Evolutionary conservation across 768 basidiomycete species (phyloP).

Genomic region (Mycena pura): DNA sequence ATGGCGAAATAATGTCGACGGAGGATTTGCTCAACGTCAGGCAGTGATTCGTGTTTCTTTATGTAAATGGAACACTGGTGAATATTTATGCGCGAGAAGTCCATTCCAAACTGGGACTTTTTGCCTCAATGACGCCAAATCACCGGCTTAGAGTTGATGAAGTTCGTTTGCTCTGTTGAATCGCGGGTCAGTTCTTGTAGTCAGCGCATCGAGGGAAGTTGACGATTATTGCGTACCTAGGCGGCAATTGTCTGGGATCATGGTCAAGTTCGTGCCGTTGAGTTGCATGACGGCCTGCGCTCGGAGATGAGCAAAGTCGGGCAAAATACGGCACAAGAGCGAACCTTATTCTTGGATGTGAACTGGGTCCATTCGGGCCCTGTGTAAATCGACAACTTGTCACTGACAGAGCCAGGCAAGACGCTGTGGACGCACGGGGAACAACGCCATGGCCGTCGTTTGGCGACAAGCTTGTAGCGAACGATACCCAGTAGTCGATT

Average conservation of each 20-base stretch:
- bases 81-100: too few species aligned
- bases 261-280: constrained; percentile 28
- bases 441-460: constrained; percentile 47
- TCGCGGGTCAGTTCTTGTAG: constrained; percentile 32
- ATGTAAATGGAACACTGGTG: too few species aligned
- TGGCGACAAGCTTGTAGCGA: constrained; percentile 49
- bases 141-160: constrained; percentile 26
- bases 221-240: too few species aligned
- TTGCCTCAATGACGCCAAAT: constrained; percentile 21
- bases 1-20: too few species aligned
- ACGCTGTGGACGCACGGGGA: too few species aligned
- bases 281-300: constrained; percentile 29
- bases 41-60: too few species aligned
- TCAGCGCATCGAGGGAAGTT: background rate
- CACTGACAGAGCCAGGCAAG: background rate
- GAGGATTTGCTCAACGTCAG: too few species aligned
- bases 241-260: constrained; percentile 31
- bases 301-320: background rate
- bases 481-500: constrained; percentile 58
- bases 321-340: background rate
- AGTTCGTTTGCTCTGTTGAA: constrained; percentile 24
- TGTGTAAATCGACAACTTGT: too few species aligned
- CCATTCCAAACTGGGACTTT: too few species aligned
- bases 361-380: constrained; percentile 30
- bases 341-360: constrained; percentile 22